Evolutionary conservation across 441 rosid species (phyloP), one percentile per base, ranked within the genome.

Genomic region (Hura crepitans): DNA sequence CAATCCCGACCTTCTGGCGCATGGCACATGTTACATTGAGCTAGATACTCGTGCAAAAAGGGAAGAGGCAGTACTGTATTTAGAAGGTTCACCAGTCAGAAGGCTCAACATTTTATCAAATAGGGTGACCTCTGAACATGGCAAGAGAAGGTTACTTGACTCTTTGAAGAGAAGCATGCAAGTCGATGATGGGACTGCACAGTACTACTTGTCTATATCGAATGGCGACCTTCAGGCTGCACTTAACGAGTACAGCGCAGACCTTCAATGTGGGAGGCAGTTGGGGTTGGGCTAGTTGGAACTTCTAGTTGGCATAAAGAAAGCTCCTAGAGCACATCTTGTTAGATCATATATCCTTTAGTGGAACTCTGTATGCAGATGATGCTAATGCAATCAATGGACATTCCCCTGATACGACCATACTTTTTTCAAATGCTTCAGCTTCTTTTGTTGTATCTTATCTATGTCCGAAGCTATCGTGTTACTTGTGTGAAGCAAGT

Each of bases 131-230:
- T 85, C 95, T 37, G 80, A 77, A 20, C 77, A 65, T 5, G 89
- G 96, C 62, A 91, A 78, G 79, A 82, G 80, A 80, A 86, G 83
- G 73, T 72, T 93, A 7, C 74, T 91, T 0, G 85, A 89, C 25
- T 91, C 95, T 12, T 63, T 93, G 43, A 87, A 75, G 81, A 85
- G 96, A 84, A 88, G 96, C 84, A 91, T 89, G 98, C 93, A 81
- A 51, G 94, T 87, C 7, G 95, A 93, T 72, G 97, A 91, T 74
- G 95, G 83, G 66, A 93, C 96, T 43, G 96, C 95, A 57, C 82
- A 75, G 58, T 93, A 93, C 81, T 93, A 93, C 72, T 74, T 87
- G 76, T 86, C 96, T 57, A 76, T 93, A 7, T 86, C 98, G 31
- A 80, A 87, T 66, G 97, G 95, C 5, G 85, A 91, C 55, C 98